These are phyloP conservation scores for Kurtzmaniella natalensis DNA, from an alignment of 1,139 yeast genomes.

Conservation along the genomic window DNA sequence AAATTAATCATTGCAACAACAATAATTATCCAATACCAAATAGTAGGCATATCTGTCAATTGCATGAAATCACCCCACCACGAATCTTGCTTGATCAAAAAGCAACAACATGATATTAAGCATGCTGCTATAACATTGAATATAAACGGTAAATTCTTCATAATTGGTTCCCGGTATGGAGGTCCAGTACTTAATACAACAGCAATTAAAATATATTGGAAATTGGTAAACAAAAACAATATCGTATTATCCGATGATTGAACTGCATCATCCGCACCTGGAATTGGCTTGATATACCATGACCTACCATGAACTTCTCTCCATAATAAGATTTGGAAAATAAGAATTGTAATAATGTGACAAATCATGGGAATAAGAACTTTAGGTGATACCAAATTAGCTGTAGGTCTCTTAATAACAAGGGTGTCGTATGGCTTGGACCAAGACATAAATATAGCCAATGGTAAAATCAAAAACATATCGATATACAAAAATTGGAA, in stretches of 20 bases:
- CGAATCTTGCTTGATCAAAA: constrained; percentile 46
- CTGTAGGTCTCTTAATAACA: constrained; percentile 79
- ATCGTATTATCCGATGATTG: constrained; percentile 87
- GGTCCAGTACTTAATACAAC: constrained; percentile 84
- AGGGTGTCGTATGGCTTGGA: constrained; percentile 68
- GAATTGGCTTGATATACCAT: constrained; percentile 81
- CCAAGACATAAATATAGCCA: constrained; percentile 98
- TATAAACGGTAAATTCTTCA: constrained; percentile 67
- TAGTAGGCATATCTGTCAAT: constrained; percentile 54
- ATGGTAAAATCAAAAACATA: constrained; percentile 80
- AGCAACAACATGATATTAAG: constrained; percentile 44
- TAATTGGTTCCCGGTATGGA: constrained; percentile 84
- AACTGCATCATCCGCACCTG: constrained; percentile 83
- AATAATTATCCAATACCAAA: constrained; percentile 50
- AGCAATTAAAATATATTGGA: constrained; percentile 85
- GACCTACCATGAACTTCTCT: constrained; percentile 46
- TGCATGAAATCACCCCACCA: constrained; percentile 69
- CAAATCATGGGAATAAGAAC: constrained; percentile 76
- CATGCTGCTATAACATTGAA: constrained; percentile 51
- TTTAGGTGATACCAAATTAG: constrained; percentile 86
- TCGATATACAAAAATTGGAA: constrained; percentile 95
- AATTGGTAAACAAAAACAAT: constrained; percentile 73
- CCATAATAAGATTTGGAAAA: constrained; percentile 73
- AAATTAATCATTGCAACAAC: constrained; percentile 48
- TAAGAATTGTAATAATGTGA: constrained; percentile 57